Conservation (phyloP, 768 basidiomycete species). For the Agrocybe chaxingu region DNA sequence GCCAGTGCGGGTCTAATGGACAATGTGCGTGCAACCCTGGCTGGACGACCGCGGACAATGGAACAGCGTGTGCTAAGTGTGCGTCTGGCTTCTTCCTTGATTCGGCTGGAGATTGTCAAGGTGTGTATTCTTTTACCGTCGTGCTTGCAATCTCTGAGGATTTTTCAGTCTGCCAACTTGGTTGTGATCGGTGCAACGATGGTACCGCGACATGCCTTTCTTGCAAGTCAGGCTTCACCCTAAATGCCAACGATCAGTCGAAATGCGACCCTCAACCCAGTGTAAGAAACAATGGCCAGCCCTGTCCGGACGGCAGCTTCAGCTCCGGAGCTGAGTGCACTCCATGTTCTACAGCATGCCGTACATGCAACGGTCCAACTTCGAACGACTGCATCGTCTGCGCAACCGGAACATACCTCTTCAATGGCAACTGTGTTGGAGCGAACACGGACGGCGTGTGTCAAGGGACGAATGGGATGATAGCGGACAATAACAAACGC, state of each 20-base stretch:
- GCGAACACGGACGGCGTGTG: slow-evolving; percentile 71
- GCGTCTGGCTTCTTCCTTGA: slow-evolving; percentile 71
- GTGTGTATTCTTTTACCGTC: slow-evolving; percentile 31
- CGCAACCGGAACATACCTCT: slow-evolving; percentile 52
- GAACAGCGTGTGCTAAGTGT: slow-evolving; percentile 77
- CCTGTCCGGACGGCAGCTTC: slow-evolving; percentile 70
- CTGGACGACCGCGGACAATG: slow-evolving; percentile 67
- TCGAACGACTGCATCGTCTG: slow-evolving; percentile 75
- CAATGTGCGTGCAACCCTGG: slow-evolving; percentile 77
- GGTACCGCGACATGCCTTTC: slow-evolving; percentile 66
- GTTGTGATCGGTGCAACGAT: slow-evolving; percentile 69
- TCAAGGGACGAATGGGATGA: slow-evolving; percentile 55
- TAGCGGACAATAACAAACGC: slow-evolving; percentile 80
- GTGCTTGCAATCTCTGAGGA: slow-evolving; percentile 3
- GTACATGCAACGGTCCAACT: slow-evolving; percentile 65
- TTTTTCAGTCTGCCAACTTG: slow-evolving; percentile 61
- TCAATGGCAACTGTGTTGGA: slow-evolving; percentile 70
- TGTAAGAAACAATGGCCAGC: slow-evolving; percentile 45
- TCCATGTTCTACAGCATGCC: slow-evolving; percentile 62
- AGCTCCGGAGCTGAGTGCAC: slow-evolving; percentile 48
- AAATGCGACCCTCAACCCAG: slow-evolving; percentile 56
- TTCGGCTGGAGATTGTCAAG: slow-evolving; percentile 68
- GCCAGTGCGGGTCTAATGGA: slow-evolving; percentile 63
- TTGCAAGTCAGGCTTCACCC: slow-evolving; percentile 70
- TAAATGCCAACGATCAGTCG: slow-evolving; percentile 62